Evolutionary conservation across 83 land plant species (phyloP).

Genomic region (Picea abies): DNA sequence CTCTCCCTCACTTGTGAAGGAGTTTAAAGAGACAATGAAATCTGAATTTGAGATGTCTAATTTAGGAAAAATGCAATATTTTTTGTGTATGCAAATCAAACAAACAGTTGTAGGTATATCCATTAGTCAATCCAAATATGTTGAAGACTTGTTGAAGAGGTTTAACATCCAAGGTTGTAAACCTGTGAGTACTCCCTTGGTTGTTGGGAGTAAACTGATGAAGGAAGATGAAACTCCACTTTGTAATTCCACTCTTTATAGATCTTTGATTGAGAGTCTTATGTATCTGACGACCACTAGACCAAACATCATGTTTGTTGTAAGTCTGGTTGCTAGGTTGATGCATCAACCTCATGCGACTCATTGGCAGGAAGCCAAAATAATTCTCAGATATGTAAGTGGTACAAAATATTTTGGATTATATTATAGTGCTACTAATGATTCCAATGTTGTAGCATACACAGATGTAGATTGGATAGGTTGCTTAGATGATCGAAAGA

Average conservation of each 20-base stretch:
- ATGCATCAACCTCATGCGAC: conserved; percentile 11
- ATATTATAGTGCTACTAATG: neutral
- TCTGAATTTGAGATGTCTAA: neutral
- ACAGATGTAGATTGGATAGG: neutral
- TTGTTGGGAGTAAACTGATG: neutral
- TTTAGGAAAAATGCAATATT: neutral
- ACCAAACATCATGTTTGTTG: neutral
- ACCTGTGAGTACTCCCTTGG: neutral
- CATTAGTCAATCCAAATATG: conserved; percentile 12
- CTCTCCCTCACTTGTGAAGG: neutral
- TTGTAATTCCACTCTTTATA: neutral
- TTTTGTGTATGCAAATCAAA: neutral
- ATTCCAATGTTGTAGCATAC: neutral
- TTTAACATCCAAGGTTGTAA: neutral
- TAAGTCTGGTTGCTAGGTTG: conserved; percentile 9
- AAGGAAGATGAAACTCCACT: neutral
- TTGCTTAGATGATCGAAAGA: neutral
- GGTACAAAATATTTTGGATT: neutral
- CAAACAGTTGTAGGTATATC: neutral
- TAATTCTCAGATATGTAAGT: conserved; percentile 20
- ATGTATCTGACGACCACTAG: conserved; percentile 25
- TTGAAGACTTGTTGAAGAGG: neutral
- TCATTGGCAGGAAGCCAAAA: conserved; percentile 16
- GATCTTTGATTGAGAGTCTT: conserved; percentile 14
- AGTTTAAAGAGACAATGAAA: neutral